These are phyloP conservation scores for Cercospora sojina DNA, from an alignment of 2,329 filamentous ascomycete genomes.

Conservation along the genomic window DNA sequence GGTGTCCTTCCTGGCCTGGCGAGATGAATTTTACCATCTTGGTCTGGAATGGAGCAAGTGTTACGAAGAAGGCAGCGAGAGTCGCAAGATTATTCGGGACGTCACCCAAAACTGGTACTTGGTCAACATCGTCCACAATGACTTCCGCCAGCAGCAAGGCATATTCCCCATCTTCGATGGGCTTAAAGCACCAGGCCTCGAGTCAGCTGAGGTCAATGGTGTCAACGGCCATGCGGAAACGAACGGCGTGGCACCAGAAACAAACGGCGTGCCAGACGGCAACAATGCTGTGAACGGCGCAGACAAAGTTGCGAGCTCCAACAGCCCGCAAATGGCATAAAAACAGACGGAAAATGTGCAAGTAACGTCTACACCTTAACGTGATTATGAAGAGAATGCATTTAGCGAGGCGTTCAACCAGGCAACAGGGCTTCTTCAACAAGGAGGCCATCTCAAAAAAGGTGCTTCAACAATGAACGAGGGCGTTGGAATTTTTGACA, in stretches of 20 bases:
- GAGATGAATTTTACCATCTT: constrained; percentile 92
- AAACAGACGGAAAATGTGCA: constrained; percentile 10
- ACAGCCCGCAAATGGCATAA: constrained; percentile 32
- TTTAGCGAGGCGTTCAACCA: constrained; percentile 28
- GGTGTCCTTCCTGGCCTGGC: constrained; percentile 96
- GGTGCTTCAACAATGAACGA: constrained; percentile 19
- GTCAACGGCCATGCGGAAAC: constrained; percentile 22
- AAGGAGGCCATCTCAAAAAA: constrained; percentile 23
- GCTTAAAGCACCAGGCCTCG: constrained; percentile 66
- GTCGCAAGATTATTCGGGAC: constrained; percentile 73
- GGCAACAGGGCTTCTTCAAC: constrained; percentile 29
- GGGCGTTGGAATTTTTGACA: constrained; percentile 17
- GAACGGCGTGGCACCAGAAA: constrained; percentile 28
- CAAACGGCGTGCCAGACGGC: constrained; percentile 34
- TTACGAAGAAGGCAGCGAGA: constrained; percentile 72
- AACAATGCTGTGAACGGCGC: constrained; percentile 36
- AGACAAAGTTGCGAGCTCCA: constrained; percentile 27
- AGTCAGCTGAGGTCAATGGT: constrained; percentile 37
- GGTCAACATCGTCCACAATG: constrained; percentile 97
- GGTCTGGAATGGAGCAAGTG: constrained; percentile 94
- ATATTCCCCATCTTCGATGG: constrained; percentile 86
- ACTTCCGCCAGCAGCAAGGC: constrained; percentile 80
- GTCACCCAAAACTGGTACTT: constrained; percentile 91
- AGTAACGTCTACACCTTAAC: constrained; percentile 9
- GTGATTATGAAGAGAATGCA: constrained; percentile 18